phyloP scores from a whole-genome alignment of 257 asterid species.

The Nicotiana tabacum region DNA sequence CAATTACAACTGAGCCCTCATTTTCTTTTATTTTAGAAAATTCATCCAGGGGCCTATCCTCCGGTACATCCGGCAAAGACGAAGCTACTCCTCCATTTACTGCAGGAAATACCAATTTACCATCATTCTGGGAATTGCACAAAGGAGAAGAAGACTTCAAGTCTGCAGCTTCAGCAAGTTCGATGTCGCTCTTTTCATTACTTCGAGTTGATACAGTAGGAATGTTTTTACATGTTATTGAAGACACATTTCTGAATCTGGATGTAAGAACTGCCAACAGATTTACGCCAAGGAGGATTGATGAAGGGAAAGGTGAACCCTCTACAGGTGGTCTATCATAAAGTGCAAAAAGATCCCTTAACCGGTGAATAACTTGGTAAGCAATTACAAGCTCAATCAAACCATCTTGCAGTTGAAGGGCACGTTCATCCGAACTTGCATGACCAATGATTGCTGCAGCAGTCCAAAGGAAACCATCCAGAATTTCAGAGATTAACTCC shows the following conservation, averaged over 20 bases:
- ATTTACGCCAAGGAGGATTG: slow-evolving; percentile 79
- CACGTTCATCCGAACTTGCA: slow-evolving; percentile 51
- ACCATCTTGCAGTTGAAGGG: slow-evolving; percentile 84
- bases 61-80: slow-evolving; percentile 43
- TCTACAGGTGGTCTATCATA: slow-evolving; percentile 96
- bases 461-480: slow-evolving; percentile 78
- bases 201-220: slow-evolving; percentile 28
- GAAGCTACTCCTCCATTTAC: slow-evolving; percentile 18
- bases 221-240: slow-evolving; percentile 68
- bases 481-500: slow-evolving; percentile 69
- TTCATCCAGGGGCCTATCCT: slow-evolving; percentile 41
- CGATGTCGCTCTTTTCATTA: slow-evolving; percentile 20
- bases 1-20: slow-evolving; percentile 13
- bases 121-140: slow-evolving; percentile 20
- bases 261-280: slow-evolving; percentile 76
- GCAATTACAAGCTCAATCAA: slow-evolving; percentile 82
- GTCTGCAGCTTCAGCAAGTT: slow-evolving; percentile 33
- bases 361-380: slow-evolving; percentile 84
- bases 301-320: slow-evolving; percentile 94
- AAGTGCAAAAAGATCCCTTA: slow-evolving; percentile 94
- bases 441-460: slow-evolving; percentile 75
- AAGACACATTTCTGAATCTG: slow-evolving; percentile 62
- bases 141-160: slow-evolving; percentile 21
- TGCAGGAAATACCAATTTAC: slow-evolving; percentile 9
- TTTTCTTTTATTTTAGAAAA: slow-evolving; percentile 21